Percentiles rank a stretch among this genome's conserved stretches.
Conservation (phyloP, 495 filamentous ascomycete genomes). For the Cladorrhinum samala region DNA sequence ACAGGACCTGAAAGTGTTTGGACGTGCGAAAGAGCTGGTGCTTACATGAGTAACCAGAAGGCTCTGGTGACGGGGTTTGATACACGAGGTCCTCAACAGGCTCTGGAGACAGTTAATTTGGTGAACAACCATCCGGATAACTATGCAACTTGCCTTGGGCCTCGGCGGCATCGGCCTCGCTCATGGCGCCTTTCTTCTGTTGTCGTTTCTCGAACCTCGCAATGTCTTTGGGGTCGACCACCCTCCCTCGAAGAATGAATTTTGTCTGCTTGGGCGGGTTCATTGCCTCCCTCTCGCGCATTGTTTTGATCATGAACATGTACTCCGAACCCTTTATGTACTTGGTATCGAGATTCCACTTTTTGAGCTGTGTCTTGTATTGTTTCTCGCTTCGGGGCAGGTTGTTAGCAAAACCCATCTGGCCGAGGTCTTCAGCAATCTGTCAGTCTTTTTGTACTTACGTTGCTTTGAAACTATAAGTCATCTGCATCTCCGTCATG, state of each 20-base stretch:
- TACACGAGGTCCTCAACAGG: constrained; percentile 23
- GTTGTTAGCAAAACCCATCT: background rate
- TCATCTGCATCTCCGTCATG: constrained; percentile 28
- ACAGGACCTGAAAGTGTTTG: background rate
- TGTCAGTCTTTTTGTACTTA: constrained; percentile 8
- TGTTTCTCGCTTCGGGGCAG: constrained; percentile 24
- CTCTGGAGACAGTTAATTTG: constrained; percentile 6
- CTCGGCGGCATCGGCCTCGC: constrained; percentile 3
- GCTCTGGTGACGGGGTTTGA: constrained; percentile 19
- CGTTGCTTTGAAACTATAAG: constrained; percentile 32
- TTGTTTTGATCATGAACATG: constrained; percentile 33
- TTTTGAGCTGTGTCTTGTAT: constrained; percentile 35
- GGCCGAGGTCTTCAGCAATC: background rate
- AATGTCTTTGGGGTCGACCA: constrained; percentile 31
- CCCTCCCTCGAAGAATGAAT: constrained; percentile 27
- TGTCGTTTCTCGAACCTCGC: constrained; percentile 32
- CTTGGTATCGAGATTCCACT: constrained; percentile 36
- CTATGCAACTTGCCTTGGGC: background rate
- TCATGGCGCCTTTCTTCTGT: constrained; percentile 25
- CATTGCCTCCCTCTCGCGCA: constrained; percentile 20
- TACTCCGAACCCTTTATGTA: constrained; percentile 35
- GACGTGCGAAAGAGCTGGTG: no score
- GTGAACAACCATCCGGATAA: background rate
- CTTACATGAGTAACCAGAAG: background rate
- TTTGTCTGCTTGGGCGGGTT: constrained; percentile 26